Evolutionary conservation across 192 early-diverging fungal genomes (phyloP), one percentile per base, ranked within the genome.

Genomic region (Coemansia sp.): DNA sequence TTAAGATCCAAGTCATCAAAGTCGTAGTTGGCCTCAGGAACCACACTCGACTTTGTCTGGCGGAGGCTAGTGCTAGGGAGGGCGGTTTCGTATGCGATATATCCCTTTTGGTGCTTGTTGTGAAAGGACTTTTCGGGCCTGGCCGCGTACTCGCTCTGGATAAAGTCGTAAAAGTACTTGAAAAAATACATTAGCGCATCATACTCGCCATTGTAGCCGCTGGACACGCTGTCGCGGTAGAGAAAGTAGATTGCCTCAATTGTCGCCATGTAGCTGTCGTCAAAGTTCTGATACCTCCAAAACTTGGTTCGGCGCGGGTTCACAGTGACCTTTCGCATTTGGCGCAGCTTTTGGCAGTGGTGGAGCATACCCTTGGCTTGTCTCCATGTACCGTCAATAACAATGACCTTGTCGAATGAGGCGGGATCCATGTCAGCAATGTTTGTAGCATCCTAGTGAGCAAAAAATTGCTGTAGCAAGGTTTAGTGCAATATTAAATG

Each of bases 181-280:
- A 93, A 98, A 73, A 94, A 97, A 76, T 88, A 97, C 82, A 98
- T 79, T 57, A 98, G 85, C 71, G 93, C 88, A 67, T 98, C 96
- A 74, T 92, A 95, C 64, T 88, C 86, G 11, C 95, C 95, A 52
- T 87, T 78, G 80, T 95, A 95, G 1, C 69, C 64, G 47, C 22
- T 40, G 40, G 79, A 78, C 24, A 85, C 78, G 76, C 92, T 95
- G 76, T 97, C 97, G 40, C 90, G 86, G 79, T 91, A 94, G 65
- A 97, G 89, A 74, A 92, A 98, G 64, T 98, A 98, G 27, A 97
- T 93, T 5, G 97, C 97, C 75, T 98, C 97, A 47, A 98, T 97
- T 2, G 97, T 98, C 0, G 97, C 93, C 58, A 98, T 75, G 65
- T 92, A 87, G 62, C 86, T 78, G 16, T 91, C 89, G 22, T 88